These are phyloP conservation scores for Chlamydomonas reinhardtii DNA, from an alignment of 163 green algal species.

Conservation along the genomic window DNA sequence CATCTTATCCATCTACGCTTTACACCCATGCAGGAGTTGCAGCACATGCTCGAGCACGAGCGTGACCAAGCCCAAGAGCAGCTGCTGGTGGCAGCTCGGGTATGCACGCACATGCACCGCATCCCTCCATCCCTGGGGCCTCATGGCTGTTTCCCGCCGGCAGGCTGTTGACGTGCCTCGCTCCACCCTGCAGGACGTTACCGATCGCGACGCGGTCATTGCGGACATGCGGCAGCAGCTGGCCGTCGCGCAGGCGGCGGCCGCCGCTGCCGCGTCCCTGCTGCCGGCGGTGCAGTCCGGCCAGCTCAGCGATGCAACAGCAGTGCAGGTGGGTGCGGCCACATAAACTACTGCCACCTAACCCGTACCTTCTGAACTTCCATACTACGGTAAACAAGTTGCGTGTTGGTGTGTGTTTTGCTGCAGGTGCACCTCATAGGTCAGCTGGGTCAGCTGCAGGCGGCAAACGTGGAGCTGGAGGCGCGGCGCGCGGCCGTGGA, in stretches of 20 bases:
- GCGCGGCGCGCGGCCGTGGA: not conserved
- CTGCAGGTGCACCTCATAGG: constrained; percentile 27
- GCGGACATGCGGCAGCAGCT: constrained; percentile 12
- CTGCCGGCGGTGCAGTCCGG: constrained; percentile 20
- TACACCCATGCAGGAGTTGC: not conserved
- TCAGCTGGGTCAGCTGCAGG: constrained; percentile 36
- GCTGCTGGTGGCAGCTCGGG: not conserved
- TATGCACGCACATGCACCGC: not conserved
- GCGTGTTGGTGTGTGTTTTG: no score
- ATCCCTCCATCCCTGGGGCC: no score
- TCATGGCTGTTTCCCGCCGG: no score
- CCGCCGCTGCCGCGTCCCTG: constrained; percentile 8
- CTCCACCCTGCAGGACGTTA: not conserved
- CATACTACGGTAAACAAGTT: no score
- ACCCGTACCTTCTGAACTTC: no score
- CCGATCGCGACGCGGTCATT: constrained; percentile 17
- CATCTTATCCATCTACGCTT: not conserved
- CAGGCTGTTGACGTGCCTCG: no score
- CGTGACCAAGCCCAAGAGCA: not conserved
- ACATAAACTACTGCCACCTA: no score
- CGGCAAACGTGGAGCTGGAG: constrained; percentile 39
- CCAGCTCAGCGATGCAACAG: constrained; percentile 12
- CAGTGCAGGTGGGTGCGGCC: not conserved
- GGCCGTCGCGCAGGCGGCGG: constrained; percentile 12
- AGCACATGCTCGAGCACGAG: not conserved